Base-by-base conservation (phyloP, 2,329 filamentous ascomycete genomes). In the Exophiala sp. region DNA sequence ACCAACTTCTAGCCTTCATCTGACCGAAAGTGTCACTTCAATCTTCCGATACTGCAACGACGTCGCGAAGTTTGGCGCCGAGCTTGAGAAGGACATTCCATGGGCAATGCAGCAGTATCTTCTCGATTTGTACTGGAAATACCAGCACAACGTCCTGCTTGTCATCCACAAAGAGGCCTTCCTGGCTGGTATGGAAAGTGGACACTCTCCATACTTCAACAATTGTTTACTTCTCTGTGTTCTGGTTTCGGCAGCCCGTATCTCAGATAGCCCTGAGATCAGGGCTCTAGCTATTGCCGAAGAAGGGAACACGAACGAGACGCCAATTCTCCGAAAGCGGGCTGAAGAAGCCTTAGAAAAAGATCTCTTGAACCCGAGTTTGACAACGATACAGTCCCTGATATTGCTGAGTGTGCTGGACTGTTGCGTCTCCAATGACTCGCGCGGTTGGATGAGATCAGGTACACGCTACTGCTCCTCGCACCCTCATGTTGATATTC, bases 141-240 rank as follows among this genome's bases (percentile, higher is more conserved):
- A 54, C 41, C 52, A 54, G 21, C 52, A 54, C 24, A 50, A 45
- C 18, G 9, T 46, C 9, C 33, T 54, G 1, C 50, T 38, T n/a
- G 32, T 57, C 12, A 38, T 57, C 14, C 54, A 57, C 49, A 52
- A 51, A 34, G 50, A 40, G 21, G 54, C 54, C n/a, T 57, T 57
- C 20, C 42, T 53, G 11, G 50, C 51, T 7, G 54, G 45, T 5
- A 47, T 53, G 43, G 32, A 57, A 16, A n/a, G 39, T 14, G 38
- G 21, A 11, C 39, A 20, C 5, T 29, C 36, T n/a, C 54, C 45
- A 8, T 58, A 50, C 47, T 58, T 39, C 44, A 54, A 45, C 18
- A 39, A 36, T n/a, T 54, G 40, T 34, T 41, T 58, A 10, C 52
- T 54, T 14, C 16, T 58, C 12, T 58, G 55, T 40, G 47, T 58